These are phyloP conservation scores for Mycosphaerelloides madeirae DNA, from an alignment of 2,329 filamentous ascomycete species.

Conservation along the genomic window DNA sequence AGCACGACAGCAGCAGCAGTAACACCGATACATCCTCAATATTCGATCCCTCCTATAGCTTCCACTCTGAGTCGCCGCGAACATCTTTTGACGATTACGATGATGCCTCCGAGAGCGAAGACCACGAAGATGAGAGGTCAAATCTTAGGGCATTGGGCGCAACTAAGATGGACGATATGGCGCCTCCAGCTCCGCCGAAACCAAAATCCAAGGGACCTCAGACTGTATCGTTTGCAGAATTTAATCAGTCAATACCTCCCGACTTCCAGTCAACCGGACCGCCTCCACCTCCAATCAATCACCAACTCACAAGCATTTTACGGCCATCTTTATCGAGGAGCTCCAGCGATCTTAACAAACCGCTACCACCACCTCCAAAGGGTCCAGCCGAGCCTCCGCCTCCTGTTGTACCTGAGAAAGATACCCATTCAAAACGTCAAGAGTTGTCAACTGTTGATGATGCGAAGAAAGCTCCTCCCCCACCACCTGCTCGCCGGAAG, in stretches of 20 bases:
- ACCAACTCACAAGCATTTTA: slow-evolving; percentile 19
- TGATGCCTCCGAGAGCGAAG: slow-evolving; percentile 29
- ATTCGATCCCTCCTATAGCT: slow-evolving; percentile 45
- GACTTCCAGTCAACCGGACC: slow-evolving; percentile 15
- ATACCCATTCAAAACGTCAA: background rate
- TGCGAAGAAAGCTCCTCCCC: slow-evolving; percentile 38
- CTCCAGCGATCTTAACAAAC: slow-evolving; percentile 56
- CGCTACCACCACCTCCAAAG: slow-evolving; percentile 40
- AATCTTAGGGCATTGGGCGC: slow-evolving; percentile 22
- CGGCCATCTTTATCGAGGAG: slow-evolving; percentile 33
- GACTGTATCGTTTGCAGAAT: slow-evolving; percentile 32
- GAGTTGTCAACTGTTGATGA: slow-evolving; percentile 7
- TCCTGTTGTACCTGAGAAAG: background rate
- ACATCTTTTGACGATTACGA: slow-evolving; percentile 49
- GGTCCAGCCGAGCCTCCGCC: background rate
- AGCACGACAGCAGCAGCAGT: slow-evolving; percentile 42
- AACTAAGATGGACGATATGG: slow-evolving; percentile 43
- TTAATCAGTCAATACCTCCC: slow-evolving; percentile 29
- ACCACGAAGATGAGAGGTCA: slow-evolving; percentile 42
- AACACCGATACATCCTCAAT: slow-evolving; percentile 54
- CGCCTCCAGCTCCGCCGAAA: slow-evolving; percentile 66
- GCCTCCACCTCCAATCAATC: slow-evolving; percentile 16
- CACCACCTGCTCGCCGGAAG: slow-evolving; percentile 46
- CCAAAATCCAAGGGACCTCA: slow-evolving; percentile 61
- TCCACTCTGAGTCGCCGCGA: slow-evolving; percentile 48